These are phyloP conservation scores for Exophiala bonariae DNA, from an alignment of 2,329 filamentous ascomycete species.

Conservation along the genomic window DNA sequence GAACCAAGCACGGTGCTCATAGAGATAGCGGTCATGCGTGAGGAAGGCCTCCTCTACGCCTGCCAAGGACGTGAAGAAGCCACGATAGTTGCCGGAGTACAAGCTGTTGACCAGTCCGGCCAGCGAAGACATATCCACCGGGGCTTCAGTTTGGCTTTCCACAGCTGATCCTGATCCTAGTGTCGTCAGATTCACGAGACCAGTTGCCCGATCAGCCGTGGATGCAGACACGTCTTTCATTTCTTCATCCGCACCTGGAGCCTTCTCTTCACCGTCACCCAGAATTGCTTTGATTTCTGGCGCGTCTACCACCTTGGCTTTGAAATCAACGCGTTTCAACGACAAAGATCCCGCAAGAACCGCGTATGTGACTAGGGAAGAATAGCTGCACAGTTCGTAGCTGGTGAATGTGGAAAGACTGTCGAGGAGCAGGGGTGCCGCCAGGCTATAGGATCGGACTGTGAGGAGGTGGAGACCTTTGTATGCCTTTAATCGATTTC, in stretches of 20 bases:
- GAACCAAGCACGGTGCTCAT: slow-evolving; percentile 96
- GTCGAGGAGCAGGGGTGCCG: slow-evolving; percentile 90
- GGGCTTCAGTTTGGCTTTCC: slow-evolving; percentile 70
- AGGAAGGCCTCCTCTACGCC: slow-evolving; percentile 92
- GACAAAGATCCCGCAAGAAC: slow-evolving; percentile 93
- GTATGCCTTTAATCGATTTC: slow-evolving; percentile 98
- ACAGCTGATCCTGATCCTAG: slow-evolving; percentile 66
- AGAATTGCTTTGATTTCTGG: slow-evolving; percentile 98
- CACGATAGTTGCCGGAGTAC: slow-evolving; percentile 91
- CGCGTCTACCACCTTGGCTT: slow-evolving; percentile 96
- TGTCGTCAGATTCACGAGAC: slow-evolving; percentile 84
- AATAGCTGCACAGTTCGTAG: slow-evolving; percentile 98
- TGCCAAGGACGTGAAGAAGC: slow-evolving; percentile 87
- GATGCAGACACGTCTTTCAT: slow-evolving; percentile 63
- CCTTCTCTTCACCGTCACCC: slow-evolving; percentile 83
- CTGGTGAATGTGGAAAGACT: slow-evolving; percentile 97
- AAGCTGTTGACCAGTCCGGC: slow-evolving; percentile 85
- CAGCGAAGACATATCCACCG: slow-evolving; percentile 86
- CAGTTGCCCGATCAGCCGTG: slow-evolving; percentile 57
- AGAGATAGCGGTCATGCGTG: slow-evolving; percentile 88
- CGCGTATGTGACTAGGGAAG: slow-evolving; percentile 88
- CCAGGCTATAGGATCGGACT: slow-evolving; percentile 83
- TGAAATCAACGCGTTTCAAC: slow-evolving; percentile 96
- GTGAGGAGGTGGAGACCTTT: slow-evolving; percentile 92
- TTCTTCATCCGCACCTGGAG: slow-evolving; percentile 77